Evolutionary conservation across 352 stramenopile species (phyloP).

Genomic region (Aphanomyces euteiches): DNA sequence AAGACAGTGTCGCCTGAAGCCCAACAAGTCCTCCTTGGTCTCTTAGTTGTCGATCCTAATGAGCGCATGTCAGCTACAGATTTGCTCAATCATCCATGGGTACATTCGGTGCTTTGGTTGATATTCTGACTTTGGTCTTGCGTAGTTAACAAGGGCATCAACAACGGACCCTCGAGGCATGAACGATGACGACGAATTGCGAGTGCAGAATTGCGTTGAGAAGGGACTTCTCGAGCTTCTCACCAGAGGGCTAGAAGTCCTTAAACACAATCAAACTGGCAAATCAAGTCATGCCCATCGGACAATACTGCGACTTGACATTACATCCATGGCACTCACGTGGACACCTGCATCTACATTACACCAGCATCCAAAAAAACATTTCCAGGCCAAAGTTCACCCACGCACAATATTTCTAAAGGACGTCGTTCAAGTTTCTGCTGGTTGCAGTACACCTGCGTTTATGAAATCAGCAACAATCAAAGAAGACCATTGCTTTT

Average conservation of each 20-base stretch:
- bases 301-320: constrained; percentile 52
- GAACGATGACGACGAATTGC: constrained; percentile 35
- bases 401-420: constrained; percentile 41
- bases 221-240: constrained; percentile 69
- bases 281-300: constrained; percentile 42
- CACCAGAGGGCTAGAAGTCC: constrained; percentile 52
- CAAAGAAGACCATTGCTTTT: constrained; percentile 50
- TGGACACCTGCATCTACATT: constrained; percentile 45
- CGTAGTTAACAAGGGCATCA: constrained; percentile 13
- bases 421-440: constrained; percentile 53
- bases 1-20: constrained; percentile 45
- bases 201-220: constrained; percentile 49
- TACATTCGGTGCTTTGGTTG: constrained; percentile 28
- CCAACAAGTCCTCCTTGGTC: constrained; percentile 59
- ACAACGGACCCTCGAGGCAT: constrained; percentile 13
- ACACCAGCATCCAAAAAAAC: constrained; percentile 27
- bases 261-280: constrained; percentile 45
- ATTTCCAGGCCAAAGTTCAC: constrained; percentile 22
- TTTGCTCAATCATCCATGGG: constrained; percentile 62
- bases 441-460: constrained; percentile 49
- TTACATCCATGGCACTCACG: constrained; percentile 45
- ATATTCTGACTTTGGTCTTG: background rate
- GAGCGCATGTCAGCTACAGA: constrained; percentile 64
- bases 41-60: constrained; percentile 47
- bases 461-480: constrained; percentile 37